Base-by-base conservation (phyloP, 2,329 filamentous ascomycete species). In the Fusarium albidum region DNA sequence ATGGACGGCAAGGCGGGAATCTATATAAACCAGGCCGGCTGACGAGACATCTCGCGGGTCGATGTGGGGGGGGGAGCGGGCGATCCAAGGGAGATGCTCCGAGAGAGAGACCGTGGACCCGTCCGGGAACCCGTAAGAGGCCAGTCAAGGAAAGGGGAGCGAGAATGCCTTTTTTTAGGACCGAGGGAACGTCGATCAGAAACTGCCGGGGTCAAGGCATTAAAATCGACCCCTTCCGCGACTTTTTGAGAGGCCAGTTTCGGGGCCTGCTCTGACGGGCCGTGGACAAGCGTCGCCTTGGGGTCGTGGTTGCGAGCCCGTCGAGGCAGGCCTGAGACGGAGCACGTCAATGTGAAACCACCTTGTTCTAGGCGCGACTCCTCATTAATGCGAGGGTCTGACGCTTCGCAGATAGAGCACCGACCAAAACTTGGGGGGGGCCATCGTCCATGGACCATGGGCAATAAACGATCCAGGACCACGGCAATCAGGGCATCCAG, bases 41-140 rank as follows among this genome's bases (percentile, higher is more conserved):
- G 51, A 59, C 59, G 44, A 63, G 59, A 63, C 57, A 57, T 58
- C 49, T 61, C 53, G 47, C 50, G 51, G 53, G 21, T 41, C 57
- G 39, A 61, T 64, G 61, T 65, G 64, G 64, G 61, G 64, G 64
- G 61, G 63, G 49, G 53, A 54, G 32, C 52, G 54, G 56, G 58
- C 48, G 59, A 60, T 63, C 62, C 57, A 57, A 62, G 50, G 57
- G 59, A 61, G 57, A 61, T 57, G 56, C 40, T 54, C 52, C 57
- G 57, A 60, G 59, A 57, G 51, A 62, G 58, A 58, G 56, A 60
- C 61, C 59, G 59, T 49, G 55, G 59, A 63, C 59, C 59, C 59
- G 55, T 50, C 46, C 47, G 51, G 45, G 33, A 49, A 32, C 45
- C n/a, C 39, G 45, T 27, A 49, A 44, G 40, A 51, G 52, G 45